These are phyloP conservation scores for Saturnispora serradocipensis DNA, from an alignment of 805 yeast species.

Conservation along the genomic window DNA sequence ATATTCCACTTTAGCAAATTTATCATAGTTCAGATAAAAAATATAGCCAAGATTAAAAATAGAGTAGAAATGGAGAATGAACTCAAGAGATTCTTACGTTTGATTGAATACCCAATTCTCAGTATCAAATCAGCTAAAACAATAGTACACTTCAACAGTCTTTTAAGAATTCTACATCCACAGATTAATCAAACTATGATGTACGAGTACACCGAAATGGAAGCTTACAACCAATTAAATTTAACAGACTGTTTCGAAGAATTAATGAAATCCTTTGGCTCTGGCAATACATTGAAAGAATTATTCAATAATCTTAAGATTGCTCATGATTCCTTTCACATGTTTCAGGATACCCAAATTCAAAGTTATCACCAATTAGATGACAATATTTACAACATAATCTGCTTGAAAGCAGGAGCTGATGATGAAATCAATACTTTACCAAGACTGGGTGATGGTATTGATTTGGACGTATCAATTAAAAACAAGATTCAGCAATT, in stretches of 20 bases:
- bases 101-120: not conserved
- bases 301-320: not conserved
- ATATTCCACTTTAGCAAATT: conserved; percentile 3
- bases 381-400: not conserved
- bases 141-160: not conserved
- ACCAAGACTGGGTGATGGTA: not conserved
- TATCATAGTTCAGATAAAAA: not conserved
- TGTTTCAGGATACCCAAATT: not conserved
- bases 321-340: not conserved
- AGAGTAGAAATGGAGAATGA: conserved; percentile 2
- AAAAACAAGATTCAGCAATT: not conserved
- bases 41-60: not conserved
- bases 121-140: not conserved
- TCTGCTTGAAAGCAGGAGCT: not conserved
- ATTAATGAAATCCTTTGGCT: not conserved
- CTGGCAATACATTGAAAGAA: not conserved
- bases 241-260: conserved; percentile 1
- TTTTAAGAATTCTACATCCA: not conserved
- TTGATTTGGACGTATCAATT: not conserved
- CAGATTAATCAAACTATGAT: not conserved
- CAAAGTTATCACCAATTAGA: not conserved
- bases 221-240: not conserved
- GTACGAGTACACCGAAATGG: conserved; percentile 1
- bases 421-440: not conserved
- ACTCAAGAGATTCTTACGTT: not conserved